These are phyloP conservation scores for Xylaria longipes DNA, from an alignment of 495 filamentous ascomycete species.

Conservation along the genomic window DNA sequence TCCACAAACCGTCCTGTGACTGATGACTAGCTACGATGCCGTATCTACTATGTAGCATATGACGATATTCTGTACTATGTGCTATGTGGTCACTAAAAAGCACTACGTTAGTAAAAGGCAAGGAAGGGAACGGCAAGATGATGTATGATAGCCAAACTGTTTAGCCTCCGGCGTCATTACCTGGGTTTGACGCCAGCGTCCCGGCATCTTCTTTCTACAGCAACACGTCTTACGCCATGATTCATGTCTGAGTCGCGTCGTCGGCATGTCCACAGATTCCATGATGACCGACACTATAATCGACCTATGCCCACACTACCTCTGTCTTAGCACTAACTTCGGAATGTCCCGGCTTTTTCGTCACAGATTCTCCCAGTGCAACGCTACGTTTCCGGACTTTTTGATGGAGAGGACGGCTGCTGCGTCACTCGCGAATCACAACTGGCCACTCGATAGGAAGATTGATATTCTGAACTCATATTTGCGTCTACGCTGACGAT, in stretches of 20 bases:
- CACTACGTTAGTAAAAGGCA: not conserved
- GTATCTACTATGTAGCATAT: not conserved
- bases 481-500: not conserved
- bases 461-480: not conserved
- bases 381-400: not conserved
- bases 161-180: conserved; percentile 2
- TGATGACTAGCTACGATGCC: not conserved
- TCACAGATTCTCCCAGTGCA: not conserved
- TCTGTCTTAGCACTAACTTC: conserved; percentile 2
- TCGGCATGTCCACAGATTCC: not conserved
- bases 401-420: not conserved
- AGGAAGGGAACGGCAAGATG: not conserved
- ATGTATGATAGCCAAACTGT: not conserved
- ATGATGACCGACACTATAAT: not conserved
- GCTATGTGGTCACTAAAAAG: conserved; percentile 12
- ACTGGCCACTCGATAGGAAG: not conserved
- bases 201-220: conserved; percentile 18
- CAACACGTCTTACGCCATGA: conserved; percentile 24
- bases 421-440: not conserved
- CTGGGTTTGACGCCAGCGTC: conserved; percentile 10
- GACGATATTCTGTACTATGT: conserved; percentile 1
- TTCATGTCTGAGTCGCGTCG: conserved; percentile 19
- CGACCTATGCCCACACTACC: not conserved
- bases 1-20: conserved; percentile 9
- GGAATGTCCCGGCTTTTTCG: conserved; percentile 15